Conservation (phyloP, 805 yeast species). For the Monosporozyma solicola region DNA sequence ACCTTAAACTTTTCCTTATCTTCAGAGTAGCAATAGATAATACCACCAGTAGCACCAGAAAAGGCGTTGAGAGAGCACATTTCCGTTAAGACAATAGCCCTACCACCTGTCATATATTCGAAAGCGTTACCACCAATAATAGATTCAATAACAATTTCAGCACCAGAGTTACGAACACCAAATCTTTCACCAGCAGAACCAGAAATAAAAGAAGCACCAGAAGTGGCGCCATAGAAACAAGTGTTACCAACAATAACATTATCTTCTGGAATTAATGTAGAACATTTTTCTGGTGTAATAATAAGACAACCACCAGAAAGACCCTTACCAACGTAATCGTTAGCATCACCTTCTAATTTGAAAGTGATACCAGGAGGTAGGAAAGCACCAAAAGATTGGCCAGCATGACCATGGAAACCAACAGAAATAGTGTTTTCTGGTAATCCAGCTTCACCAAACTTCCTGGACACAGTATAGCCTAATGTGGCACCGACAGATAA, state of each 20-base stretch:
- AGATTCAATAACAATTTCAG: conserved; percentile 93
- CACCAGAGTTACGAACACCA: conserved; percentile 98
- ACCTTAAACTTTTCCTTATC: conserved; percentile 77
- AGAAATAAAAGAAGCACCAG: conserved; percentile 86
- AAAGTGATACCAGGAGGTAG: conserved; percentile 92
- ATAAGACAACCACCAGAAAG: conserved; percentile 90
- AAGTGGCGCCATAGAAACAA: conserved; percentile 95
- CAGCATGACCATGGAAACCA: conserved; percentile 86
- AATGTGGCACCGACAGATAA: conserved; percentile 93
- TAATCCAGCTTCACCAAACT: conserved; percentile 84
- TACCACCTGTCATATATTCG: conserved; percentile 99
- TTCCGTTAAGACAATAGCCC: conserved; percentile 84
- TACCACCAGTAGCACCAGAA: conserved; percentile 99
- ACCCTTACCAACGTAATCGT: conserved; percentile 97
- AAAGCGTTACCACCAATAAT: conserved; percentile 95
- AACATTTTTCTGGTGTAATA: conserved; percentile 81
- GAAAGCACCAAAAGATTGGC: conserved; percentile 98
- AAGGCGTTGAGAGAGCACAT: conserved; percentile 82
- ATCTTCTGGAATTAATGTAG: conserved; percentile 87
- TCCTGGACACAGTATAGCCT: conserved; percentile 88
- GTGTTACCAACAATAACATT: conserved; percentile 96
- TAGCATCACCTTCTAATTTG: conserved; percentile 94
- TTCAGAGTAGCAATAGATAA: conserved; percentile 90
- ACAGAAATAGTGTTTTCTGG: conserved; percentile 97
- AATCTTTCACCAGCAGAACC: conserved; percentile 99